These are phyloP conservation scores for Pleurotus cornucopiae DNA, from an alignment of 768 basidiomycete species.

Conservation along the genomic window DNA sequence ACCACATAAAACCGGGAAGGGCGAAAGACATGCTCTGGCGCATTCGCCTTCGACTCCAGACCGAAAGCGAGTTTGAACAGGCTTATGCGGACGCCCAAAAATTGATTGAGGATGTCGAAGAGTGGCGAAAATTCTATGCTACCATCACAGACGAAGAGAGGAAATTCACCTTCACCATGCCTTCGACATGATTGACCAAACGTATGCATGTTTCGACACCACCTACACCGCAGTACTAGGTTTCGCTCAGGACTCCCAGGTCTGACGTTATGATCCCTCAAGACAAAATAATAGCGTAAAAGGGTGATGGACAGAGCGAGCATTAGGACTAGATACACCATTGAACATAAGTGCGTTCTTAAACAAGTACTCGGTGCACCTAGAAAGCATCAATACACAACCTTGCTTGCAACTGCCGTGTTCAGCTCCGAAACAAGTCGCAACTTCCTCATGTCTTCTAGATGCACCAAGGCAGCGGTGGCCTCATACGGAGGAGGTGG, in stretches of 20 bases:
- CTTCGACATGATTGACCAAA: too few relatives aligned
- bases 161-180: background rate
- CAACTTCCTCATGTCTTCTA: background rate
- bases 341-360: too few relatives aligned
- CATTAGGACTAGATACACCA: too few relatives aligned
- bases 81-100: background rate
- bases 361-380: too few relatives aligned
- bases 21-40: background rate
- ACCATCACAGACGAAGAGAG: background rate
- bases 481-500: slow-evolving; percentile 1
- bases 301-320: too few relatives aligned
- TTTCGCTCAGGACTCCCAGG: too few relatives aligned
- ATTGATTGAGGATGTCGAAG: background rate
- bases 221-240: too few relatives aligned
- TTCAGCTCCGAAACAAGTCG: background rate
- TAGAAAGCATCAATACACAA: too few relatives aligned
- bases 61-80: background rate
- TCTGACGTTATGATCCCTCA: too few relatives aligned
- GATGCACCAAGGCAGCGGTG: background rate
- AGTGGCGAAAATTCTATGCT: background rate
- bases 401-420: background rate
- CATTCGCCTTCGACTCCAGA: background rate
- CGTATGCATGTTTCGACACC: too few relatives aligned
- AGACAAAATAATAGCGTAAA: too few relatives aligned
- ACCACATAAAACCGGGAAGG: background rate